A percentile compares a stretch with the other conserved stretches of the same genome.
Conservation (phyloP, 805 yeast species). For the Schwanniomyces vanrijiae region DNA sequence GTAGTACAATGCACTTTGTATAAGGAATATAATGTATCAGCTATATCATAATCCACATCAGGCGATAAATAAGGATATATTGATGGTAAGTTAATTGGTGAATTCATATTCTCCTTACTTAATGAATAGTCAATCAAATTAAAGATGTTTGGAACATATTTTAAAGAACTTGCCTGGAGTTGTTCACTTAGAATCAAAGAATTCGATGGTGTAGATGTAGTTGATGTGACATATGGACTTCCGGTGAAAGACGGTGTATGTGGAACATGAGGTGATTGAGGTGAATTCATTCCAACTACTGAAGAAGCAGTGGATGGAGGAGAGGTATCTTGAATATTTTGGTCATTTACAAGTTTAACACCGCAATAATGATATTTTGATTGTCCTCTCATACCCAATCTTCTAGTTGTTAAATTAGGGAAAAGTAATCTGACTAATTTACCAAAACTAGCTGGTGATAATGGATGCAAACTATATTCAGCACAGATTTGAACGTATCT, state of each 20-base stretch:
- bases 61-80: slow-evolving; percentile 45
- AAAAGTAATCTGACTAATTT: slow-evolving; percentile 64
- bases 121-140: slow-evolving; percentile 17
- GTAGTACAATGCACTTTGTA: slow-evolving; percentile 66
- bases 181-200: slow-evolving; percentile 7
- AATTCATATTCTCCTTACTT: slow-evolving; percentile 11
- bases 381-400: slow-evolving; percentile 80
- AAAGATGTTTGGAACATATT: slow-evolving; percentile 32
- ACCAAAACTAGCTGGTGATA: slow-evolving; percentile 79
- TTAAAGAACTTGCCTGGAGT: slow-evolving; percentile 16
- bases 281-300: slow-evolving; percentile 6
- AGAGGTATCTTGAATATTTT: slow-evolving; percentile 12
- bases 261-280: slow-evolving; percentile 5
- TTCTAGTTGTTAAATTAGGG: slow-evolving; percentile 69
- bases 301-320: slow-evolving; percentile 6
- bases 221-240: slow-evolving; percentile 5
- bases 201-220: slow-evolving; percentile 2
- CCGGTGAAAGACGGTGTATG: slow-evolving; percentile 6
- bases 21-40: slow-evolving; percentile 59
- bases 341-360: slow-evolving; percentile 46
- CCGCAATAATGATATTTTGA: slow-evolving; percentile 89
- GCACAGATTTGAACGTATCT: slow-evolving; percentile 42
- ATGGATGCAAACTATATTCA: slow-evolving; percentile 48
- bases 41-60: slow-evolving; percentile 54
- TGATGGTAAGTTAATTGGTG: slow-evolving; percentile 30